Conservation (phyloP, 495 filamentous ascomycete genomes). For the Hypoxylon trugodes region DNA sequence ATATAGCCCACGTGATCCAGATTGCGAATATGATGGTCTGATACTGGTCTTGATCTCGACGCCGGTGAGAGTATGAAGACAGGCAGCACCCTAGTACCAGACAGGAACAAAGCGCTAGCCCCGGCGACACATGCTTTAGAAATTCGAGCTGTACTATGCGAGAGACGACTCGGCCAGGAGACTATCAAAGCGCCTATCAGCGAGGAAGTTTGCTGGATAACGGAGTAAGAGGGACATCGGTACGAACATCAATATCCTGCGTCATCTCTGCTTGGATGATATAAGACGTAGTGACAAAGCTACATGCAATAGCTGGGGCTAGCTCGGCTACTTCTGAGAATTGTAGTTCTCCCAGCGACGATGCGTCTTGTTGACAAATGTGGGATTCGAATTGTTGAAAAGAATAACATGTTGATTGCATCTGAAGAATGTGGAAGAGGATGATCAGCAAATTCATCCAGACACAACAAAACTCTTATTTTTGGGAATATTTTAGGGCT, state of each 20-base stretch:
- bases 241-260: slow-evolving; percentile 17
- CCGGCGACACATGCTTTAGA: slow-evolving; percentile 45
- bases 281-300: slow-evolving; percentile 33
- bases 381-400: slow-evolving; percentile 15
- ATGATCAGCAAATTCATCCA: slow-evolving; percentile 16
- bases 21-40: slow-evolving; percentile 51
- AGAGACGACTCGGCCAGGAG: not conserved
- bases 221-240: not conserved
- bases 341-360: slow-evolving; percentile 4
- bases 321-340: slow-evolving; percentile 30
- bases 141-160: slow-evolving; percentile 28
- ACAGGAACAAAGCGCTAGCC: slow-evolving; percentile 54
- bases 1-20: slow-evolving; percentile 42
- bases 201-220: not conserved
- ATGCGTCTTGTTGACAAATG: slow-evolving; percentile 8
- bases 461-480: slow-evolving; percentile 7
- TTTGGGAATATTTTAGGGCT: not conserved
- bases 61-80: slow-evolving; percentile 54
- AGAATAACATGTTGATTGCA: slow-evolving; percentile 21
- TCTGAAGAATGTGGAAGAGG: slow-evolving; percentile 18
- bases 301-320: slow-evolving; percentile 29
- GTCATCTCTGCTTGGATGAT: slow-evolving; percentile 19
- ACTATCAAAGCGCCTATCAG: slow-evolving; percentile 20
- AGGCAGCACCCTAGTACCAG: slow-evolving; percentile 55
- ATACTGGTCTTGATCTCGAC: slow-evolving; percentile 50